Base-by-base conservation (phyloP, 495 filamentous ascomycete genomes). In the Acidiella bohemica region DNA sequence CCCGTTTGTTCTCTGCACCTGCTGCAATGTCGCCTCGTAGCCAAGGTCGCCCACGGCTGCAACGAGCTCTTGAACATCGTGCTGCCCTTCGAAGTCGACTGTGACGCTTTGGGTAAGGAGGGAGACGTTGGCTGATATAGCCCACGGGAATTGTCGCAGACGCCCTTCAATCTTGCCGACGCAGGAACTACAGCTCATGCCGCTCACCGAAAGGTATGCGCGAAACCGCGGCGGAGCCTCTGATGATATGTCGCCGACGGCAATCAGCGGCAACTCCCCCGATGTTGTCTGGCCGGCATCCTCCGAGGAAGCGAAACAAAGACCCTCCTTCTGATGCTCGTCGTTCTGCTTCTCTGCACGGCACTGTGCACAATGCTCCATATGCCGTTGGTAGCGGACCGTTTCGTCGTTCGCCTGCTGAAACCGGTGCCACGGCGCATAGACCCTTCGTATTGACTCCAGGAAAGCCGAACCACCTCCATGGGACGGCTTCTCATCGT, bases 181-280 rank as follows among this genome's bases (percentile, higher is more conserved):
- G 45, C 76, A 80, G 2, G 75, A 68, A 21, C 69, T 70, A 55
- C 76, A 79, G n/a, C 68, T 78, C 76, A 80, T 80, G 4, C 76
- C 76, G 6, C 59, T 62, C 44, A 80, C 69, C 35, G 62, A 65
- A 3, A 80, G 50, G 18, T 22, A 28, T 20, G 48, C 46, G 32
- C 3, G 13, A 12, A 10, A 34, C 11, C 5, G 3, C 14, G 12
- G 5, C 13, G 32, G 3, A 6, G 32, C 32, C 5, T 10, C 14
- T 17, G 18, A 21, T 3, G 3, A 18, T 17, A 18, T 13, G 16
- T 7, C 32, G 32, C 11, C 18, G 32, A 21, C 32, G 14, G 20
- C 18, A 10, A 34, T 11, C 32, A 17, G n/a, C n/a, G n/a, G n/a
- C n/a, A n/a, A n/a, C n/a, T n/a, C n/a, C n/a, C n/a, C n/a, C n/a